These are phyloP conservation scores for Elsinoe perseae DNA, from an alignment of 2,329 filamentous ascomycete species.

Conservation along the genomic window DNA sequence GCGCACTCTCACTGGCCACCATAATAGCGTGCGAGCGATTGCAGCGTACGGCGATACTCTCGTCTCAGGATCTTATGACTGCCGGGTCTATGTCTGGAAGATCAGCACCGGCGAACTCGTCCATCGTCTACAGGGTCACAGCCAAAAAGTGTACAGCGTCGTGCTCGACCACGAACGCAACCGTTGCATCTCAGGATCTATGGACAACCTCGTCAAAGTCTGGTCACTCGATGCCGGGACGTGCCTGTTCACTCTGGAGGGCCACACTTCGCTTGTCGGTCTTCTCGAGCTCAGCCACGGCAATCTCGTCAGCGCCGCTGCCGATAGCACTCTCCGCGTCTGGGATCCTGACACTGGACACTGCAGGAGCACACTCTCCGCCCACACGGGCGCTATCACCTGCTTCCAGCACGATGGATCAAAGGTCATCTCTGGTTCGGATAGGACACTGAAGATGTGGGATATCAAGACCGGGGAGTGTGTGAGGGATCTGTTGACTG, in stretches of 20 bases:
- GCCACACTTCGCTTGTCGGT: slow-evolving; percentile 85
- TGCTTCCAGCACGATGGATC: slow-evolving; percentile 97
- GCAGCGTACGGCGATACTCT: slow-evolving; percentile 89
- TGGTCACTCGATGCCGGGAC: slow-evolving; percentile 87
- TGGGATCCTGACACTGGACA: slow-evolving; percentile 93
- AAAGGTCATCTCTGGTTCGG: slow-evolving; percentile 93
- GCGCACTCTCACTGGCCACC: slow-evolving; percentile 75
- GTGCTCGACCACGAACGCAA: slow-evolving; percentile 87
- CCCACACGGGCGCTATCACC: slow-evolving; percentile 94
- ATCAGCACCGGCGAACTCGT: slow-evolving; percentile 89
- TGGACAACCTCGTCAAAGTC: slow-evolving; percentile 97
- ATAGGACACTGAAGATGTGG: slow-evolving; percentile 98
- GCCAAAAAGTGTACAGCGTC: slow-evolving; percentile 93
- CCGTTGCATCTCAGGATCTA: slow-evolving; percentile 93
- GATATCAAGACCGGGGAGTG: slow-evolving; percentile 88
- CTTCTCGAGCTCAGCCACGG: slow-evolving; percentile 83
- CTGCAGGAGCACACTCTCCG: slow-evolving; percentile 82
- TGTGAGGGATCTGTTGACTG: slow-evolving; percentile 83
- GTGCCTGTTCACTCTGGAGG: slow-evolving; percentile 82
- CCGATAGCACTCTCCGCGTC: slow-evolving; percentile 88
- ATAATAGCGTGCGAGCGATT: slow-evolving; percentile 91
- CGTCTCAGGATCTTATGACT: slow-evolving; percentile 97
- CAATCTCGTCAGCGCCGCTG: slow-evolving; percentile 86
- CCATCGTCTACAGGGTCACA: slow-evolving; percentile 77
- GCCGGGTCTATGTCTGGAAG: slow-evolving; percentile 89